phyloP scores from a whole-genome alignment of 2,329 filamentous ascomycete species.

The Exserohilum rostratum region DNA sequence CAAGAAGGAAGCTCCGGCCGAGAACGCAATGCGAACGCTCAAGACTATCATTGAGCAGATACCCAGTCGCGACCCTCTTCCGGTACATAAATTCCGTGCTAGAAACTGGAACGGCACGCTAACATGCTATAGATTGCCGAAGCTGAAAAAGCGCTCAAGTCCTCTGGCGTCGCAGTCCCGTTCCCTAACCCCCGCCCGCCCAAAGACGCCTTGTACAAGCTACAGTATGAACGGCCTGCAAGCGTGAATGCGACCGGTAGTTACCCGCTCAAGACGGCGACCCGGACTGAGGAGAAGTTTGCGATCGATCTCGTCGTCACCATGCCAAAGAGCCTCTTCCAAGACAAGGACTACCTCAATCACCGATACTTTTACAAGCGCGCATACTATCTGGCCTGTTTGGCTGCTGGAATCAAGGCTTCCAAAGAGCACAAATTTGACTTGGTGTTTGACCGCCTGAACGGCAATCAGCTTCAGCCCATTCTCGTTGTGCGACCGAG shows the following conservation, averaged over 20 bases:
- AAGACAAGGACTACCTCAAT: conserved; percentile 93
- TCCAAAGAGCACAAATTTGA: conserved; percentile 61
- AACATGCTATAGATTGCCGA: conserved; percentile 64
- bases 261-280: conserved; percentile 77
- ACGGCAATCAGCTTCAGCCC: conserved; percentile 79
- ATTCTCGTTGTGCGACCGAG: conserved; percentile 59
- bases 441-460: conserved; percentile 68
- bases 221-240: conserved; percentile 76
- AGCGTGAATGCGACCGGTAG: conserved; percentile 89
- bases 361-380: conserved; percentile 94
- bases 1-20: conserved; percentile 60
- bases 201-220: conserved; percentile 78
- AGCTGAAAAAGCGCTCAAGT: conserved; percentile 70
- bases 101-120: background rate
- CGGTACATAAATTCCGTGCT: conserved; percentile 38
- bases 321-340: conserved; percentile 80
- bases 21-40: conserved; percentile 48
- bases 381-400: conserved; percentile 85
- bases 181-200: conserved; percentile 82
- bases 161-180: conserved; percentile 73
- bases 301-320: conserved; percentile 83
- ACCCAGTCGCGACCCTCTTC: conserved; percentile 56
- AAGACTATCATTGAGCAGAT: conserved; percentile 57
- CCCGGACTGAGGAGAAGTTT: conserved; percentile 64
- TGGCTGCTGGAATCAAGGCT: conserved; percentile 72